Conservation (phyloP, 83 land plant genomes). For the Diphasiastrum complanatum region DNA sequence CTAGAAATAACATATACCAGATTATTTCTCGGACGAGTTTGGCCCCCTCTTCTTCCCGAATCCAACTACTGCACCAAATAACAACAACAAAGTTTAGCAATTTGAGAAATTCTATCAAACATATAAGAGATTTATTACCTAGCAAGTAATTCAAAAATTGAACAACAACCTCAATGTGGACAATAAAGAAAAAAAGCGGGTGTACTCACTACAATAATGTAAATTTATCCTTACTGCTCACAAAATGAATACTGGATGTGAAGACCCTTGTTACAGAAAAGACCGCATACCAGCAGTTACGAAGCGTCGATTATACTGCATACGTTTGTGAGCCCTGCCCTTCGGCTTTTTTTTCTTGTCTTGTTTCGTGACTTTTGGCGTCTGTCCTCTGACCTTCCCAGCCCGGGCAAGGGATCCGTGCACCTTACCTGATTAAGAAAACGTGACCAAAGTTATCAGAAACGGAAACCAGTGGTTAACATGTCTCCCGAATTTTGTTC, state of each 20-base stretch:
- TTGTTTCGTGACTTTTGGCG: slow-evolving; percentile 77
- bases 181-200: neutral
- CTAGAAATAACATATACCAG: too few species aligned
- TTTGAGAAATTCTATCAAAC: neutral
- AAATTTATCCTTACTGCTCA: too few species aligned
- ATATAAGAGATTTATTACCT: neutral
- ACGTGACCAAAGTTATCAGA: too few species aligned
- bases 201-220: too few species aligned
- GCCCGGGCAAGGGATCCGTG: slow-evolving; percentile 85
- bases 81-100: neutral
- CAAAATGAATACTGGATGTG: too few species aligned
- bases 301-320: slow-evolving; percentile 84
- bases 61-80: slow-evolving; percentile 1
- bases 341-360: slow-evolving; percentile 87
- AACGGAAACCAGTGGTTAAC: too few species aligned
- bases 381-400: slow-evolving; percentile 82
- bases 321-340: slow-evolving; percentile 78
- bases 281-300: slow-evolving; percentile 50
- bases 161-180: neutral
- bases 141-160: neutral
- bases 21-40: slow-evolving; percentile 22
- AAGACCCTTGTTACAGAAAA: too few species aligned
- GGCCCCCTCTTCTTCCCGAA: slow-evolving; percentile 22
- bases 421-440: slow-evolving; percentile 89
- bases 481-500: too few species aligned